phyloP scores from a whole-genome alignment of 2,329 filamentous ascomycete genomes.

The Chlorencoelia australis region DNA sequence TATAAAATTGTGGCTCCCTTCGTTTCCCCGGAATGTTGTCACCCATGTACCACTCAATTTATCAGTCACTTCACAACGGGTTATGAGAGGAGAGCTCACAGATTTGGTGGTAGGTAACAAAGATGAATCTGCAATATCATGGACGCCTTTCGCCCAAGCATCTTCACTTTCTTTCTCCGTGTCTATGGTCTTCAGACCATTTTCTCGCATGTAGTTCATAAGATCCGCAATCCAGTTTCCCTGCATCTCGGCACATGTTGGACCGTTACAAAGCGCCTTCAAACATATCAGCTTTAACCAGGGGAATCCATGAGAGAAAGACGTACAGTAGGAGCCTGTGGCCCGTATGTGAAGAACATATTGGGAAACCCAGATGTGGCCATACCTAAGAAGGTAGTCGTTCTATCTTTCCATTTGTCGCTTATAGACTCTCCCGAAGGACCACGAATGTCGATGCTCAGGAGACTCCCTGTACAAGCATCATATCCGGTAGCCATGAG shows the following conservation, averaged over 20 bases:
- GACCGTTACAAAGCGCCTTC: neutral
- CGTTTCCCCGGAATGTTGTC: neutral
- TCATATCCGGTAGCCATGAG: slow-evolving; percentile 4
- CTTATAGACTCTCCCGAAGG: neutral
- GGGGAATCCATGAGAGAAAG: too few species aligned
- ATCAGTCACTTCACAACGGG: too few species aligned
- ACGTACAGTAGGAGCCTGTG: too few species aligned
- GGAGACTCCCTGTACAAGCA: neutral
- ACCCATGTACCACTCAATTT: neutral
- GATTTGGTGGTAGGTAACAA: neutral
- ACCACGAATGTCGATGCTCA: slow-evolving; percentile 1
- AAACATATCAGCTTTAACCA: too few species aligned
- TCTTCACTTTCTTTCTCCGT: neutral
- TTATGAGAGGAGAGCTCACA: too few species aligned
- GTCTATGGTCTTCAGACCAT: neutral
- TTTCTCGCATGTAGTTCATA: neutral
- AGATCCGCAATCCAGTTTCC: neutral
- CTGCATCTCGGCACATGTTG: neutral
- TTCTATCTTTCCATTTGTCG: slow-evolving; percentile 1
- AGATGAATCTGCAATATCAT: neutral
- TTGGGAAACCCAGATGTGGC: slow-evolving; percentile 1
- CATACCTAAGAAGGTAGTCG: slow-evolving; percentile 1
- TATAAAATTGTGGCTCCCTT: neutral
- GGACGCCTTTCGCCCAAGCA: neutral
- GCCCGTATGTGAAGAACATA: neutral